phyloP scores from a whole-genome alignment of 306 rosid genomes.

The Abrus precatorius region DNA sequence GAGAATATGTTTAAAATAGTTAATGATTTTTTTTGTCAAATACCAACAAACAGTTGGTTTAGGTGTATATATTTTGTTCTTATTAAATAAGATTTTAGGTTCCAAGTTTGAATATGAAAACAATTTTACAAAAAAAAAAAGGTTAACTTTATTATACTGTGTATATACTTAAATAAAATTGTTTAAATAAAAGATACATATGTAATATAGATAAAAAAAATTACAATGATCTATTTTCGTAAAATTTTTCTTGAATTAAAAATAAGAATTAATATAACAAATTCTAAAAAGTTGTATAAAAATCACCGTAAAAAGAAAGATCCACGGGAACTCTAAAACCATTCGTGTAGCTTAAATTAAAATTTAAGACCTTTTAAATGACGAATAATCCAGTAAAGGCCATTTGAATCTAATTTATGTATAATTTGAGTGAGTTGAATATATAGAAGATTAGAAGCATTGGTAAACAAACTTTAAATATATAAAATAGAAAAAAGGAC shows the following conservation, averaged over 20 bases:
- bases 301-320: neutral
- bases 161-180: too few relatives aligned
- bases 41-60: too few relatives aligned
- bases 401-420: neutral
- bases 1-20: too few relatives aligned
- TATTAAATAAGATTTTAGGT: too few relatives aligned
- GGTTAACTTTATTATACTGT: too few relatives aligned
- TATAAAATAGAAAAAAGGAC: neutral
- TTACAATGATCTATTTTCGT: too few relatives aligned
- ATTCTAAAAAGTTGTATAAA: neutral
- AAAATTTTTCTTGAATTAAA: neutral
- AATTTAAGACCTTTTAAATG: neutral
- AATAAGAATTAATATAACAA: neutral
- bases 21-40: too few relatives aligned
- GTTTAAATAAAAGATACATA: too few relatives aligned
- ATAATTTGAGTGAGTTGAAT: neutral
- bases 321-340: neutral
- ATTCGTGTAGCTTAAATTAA: neutral
- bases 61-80: too few relatives aligned
- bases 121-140: too few relatives aligned
- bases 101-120: too few relatives aligned
- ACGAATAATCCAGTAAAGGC: neutral
- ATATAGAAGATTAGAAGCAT: constrained; percentile 1
- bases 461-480: neutral
- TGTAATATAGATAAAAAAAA: too few relatives aligned